Evolutionary conservation across 805 yeast genomes (phyloP).

Genomic region (Starmerella geochares): DNA sequence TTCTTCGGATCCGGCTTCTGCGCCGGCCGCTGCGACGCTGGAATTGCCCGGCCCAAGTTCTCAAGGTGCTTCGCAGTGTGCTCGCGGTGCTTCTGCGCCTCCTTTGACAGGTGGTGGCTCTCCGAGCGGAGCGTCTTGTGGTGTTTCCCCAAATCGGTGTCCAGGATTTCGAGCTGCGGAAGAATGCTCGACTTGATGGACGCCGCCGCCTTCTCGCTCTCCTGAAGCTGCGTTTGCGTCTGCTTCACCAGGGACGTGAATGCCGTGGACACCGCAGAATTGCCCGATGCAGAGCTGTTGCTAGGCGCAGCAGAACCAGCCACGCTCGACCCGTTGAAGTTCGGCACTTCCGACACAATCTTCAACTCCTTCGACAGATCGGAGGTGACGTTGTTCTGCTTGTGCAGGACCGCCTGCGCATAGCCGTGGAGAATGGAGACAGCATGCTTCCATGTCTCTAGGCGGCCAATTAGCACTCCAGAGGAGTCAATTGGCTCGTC

Average conservation of each 20-base stretch:
- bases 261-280: constrained; percentile 18
- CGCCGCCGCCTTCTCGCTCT: constrained; percentile 33
- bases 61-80: constrained; percentile 35
- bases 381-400: constrained; percentile 27
- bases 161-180: constrained; percentile 38
- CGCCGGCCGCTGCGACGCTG: constrained; percentile 25
- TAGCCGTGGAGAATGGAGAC: constrained; percentile 29
- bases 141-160: constrained; percentile 36
- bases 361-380: constrained; percentile 32
- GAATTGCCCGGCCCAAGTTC: constrained; percentile 27
- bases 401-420: constrained; percentile 25
- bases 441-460: constrained; percentile 35
- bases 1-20: constrained; percentile 33
- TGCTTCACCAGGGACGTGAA: constrained; percentile 29
- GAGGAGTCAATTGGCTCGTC: constrained; percentile 32
- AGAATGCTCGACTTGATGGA: constrained; percentile 33
- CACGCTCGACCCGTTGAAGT: constrained; percentile 27
- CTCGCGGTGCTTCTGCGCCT: constrained; percentile 32
- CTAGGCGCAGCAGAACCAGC: no score
- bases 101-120: constrained; percentile 33
- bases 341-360: constrained; percentile 30
- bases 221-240: constrained; percentile 31
- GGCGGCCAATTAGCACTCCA: constrained; percentile 30
- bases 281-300: not conserved
- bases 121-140: constrained; percentile 34